Evolutionary conservation across 1,284 basidiomycete species (phyloP).

Genomic region (Ceratobasidium sp.): DNA sequence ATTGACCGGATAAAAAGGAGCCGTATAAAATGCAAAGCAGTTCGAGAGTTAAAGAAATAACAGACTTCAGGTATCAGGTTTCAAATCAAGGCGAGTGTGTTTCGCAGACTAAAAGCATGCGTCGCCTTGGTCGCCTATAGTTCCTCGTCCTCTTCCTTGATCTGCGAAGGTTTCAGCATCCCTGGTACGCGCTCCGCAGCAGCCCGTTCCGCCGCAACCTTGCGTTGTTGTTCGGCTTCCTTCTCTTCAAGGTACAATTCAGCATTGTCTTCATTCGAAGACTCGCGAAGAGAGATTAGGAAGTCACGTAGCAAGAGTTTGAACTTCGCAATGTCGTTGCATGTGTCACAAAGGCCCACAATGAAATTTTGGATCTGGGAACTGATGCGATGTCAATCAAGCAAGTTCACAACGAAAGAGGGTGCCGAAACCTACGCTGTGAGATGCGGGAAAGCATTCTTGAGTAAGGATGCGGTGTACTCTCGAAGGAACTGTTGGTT

Average conservation of each 20-base stretch:
- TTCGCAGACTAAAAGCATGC: background rate
- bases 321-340: slow-evolving; percentile 91
- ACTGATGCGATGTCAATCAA: slow-evolving; percentile 42
- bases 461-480: slow-evolving; percentile 86
- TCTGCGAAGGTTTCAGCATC: slow-evolving; percentile 94
- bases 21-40: slow-evolving; percentile 36
- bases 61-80: slow-evolving; percentile 15
- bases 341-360: slow-evolving; percentile 80
- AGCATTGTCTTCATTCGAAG: slow-evolving; percentile 73
- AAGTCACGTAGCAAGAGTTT: slow-evolving; percentile 93
- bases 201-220: slow-evolving; percentile 81
- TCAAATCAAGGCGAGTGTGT: slow-evolving; percentile 4
- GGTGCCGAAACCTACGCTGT: slow-evolving; percentile 65
- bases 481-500: slow-evolving; percentile 87
- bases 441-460: slow-evolving; percentile 89
- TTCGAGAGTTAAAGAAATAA: slow-evolving; percentile 28
- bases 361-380: slow-evolving; percentile 82
- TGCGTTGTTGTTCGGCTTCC: slow-evolving; percentile 77
- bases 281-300: slow-evolving; percentile 92
- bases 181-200: slow-evolving; percentile 95
- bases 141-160: slow-evolving; percentile 88
- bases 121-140: slow-evolving; percentile 19
- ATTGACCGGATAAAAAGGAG: slow-evolving; percentile 34
- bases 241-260: slow-evolving; percentile 95
- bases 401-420: slow-evolving; percentile 48